Base-by-base conservation (phyloP, 495 filamentous ascomycete genomes). In the Parmelia sp. region DNA sequence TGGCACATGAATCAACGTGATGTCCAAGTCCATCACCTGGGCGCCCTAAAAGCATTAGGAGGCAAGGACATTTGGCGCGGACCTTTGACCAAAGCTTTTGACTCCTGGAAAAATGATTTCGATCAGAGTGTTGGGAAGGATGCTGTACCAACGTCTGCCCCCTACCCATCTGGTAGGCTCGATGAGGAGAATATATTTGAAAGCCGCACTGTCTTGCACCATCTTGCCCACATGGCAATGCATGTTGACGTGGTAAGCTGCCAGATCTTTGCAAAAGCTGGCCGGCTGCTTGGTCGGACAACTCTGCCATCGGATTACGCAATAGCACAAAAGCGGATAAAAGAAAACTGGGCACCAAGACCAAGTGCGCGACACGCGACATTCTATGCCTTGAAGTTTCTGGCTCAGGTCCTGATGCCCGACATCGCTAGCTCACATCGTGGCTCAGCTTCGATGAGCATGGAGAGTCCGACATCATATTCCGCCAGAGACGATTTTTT, bases 1-100 rank as follows among this genome's bases (percentile, higher is more conserved):
- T 97, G 92, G 91, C 94, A 97, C 75, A 91, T 97, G 86, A 96
- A 96, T 74, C 93, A 97, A 74, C 83, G 93, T 64, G 94, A 98
- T 74, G 83, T 97, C 7, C 94, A 97, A 76, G 87, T 97, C 57
- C 94, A 88, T 72, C 91, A 91, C 8, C 84, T 98, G 0, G 89
- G 89, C 12, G 86, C 87, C 0, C 80, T 80, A 33, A 86, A 89
- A 67, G 89, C 91, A 1, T 86, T 97, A 1, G 93, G 92, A 10
- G 92, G 90, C 12, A 86, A 91, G 36, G 91, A 96, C 71, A 95
- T 93, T 74, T 98, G 94, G 94, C 85, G 94, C 42, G 86, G 88
- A 17, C 86, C 91, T 3, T 80, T 98, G 19, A 91, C 92, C 1
- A 83, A 90, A 44, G 91, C 94, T 0, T 97, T 96, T 69, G 93